Base-by-base conservation (phyloP, 768 basidiomycete genomes). In the Russula vinacea region DNA sequence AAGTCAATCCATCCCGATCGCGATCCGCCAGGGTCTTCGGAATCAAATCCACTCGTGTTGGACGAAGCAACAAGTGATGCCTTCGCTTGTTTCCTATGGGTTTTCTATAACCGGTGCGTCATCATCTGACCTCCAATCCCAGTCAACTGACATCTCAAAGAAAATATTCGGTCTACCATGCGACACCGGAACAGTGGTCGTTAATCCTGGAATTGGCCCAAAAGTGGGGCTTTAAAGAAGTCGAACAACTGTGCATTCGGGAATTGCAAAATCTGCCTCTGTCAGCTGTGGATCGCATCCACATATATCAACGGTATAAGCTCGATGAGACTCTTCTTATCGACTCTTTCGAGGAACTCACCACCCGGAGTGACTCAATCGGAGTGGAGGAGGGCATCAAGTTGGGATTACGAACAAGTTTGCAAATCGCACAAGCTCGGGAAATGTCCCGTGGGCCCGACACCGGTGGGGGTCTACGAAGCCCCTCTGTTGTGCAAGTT, bases 181-280 rank as follows among this genome's bases (percentile, higher is more conserved):
- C 78, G 2, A 70, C 78, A 0, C 69, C 74, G 1, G 73, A 77
- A 0, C 76, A 78, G 11, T 82, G 81, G 81, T 71, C 75, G 1
- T 73, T 72, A 10, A 78, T 82, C 32, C 70, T 82, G 26, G 62
- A 60, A 24, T 73, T 79, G 10, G 75, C 79, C 8, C 74, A 75
- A 26, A 71, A 72, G 39, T 82, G 78, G 79, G 71, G 73, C 0
- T 81, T 81, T 65, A 68, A 72, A 57, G 73, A 66, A 37, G 76
- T 82, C 62, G 77, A 79, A 35, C 68, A 71, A 22, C 62, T 81
- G 47, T 74, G 75, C 1, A 73, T 80, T 16, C 71, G 75, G 0
- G 75, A 80, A 56, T 72, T 82, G 4, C 74, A 80, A 62, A 74
- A 73, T 42, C 66, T 79, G 14, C 67, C 69, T 0, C 70, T 80